These are phyloP conservation scores for Chrysanthemum lavandulifolium DNA, from an alignment of 129 eudicot species.

Conservation along the genomic window DNA sequence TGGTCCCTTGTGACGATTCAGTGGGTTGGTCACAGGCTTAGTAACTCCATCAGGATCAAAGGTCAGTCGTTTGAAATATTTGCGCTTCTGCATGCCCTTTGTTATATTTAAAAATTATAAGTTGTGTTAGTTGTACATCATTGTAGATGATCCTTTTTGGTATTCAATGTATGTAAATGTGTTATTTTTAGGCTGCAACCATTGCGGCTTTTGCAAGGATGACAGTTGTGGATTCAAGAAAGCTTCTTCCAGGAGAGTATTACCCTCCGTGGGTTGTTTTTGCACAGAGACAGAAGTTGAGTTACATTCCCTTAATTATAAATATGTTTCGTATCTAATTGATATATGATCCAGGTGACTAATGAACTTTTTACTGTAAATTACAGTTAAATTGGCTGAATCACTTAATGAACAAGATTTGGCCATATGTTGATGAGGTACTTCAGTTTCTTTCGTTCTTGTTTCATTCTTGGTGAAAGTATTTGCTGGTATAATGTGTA, in stretches of 20 bases:
- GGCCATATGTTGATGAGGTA: slow-evolving; percentile 92
- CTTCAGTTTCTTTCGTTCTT: neutral
- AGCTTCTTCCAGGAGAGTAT: slow-evolving; percentile 36
- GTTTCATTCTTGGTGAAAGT: neutral
- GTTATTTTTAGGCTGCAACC: slow-evolving; percentile 53
- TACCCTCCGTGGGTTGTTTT: slow-evolving; percentile 90
- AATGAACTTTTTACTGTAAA: neutral
- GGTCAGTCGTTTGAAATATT: too few relatives aligned
- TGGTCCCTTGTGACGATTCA: neutral
- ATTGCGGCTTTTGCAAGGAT: slow-evolving; percentile 68
- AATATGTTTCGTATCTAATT: neutral
- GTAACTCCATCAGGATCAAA: neutral
- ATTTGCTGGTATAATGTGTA: neutral
- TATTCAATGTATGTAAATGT: neutral
- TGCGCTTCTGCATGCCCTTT: too few relatives aligned
- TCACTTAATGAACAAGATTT: slow-evolving; percentile 55
- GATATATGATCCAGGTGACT: neutral
- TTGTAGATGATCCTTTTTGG: too few relatives aligned
- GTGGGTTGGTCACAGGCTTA: neutral
- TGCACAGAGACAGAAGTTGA: slow-evolving; percentile 64
- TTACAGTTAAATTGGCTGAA: slow-evolving; percentile 81
- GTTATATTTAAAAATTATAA: too few relatives aligned
- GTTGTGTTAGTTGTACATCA: too few relatives aligned
- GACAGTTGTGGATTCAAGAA: slow-evolving; percentile 74
- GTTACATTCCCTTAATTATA: slow-evolving; percentile 12